Conservation (phyloP, 176 grass and related monocot genomes). For the Musa troglodytarum region DNA sequence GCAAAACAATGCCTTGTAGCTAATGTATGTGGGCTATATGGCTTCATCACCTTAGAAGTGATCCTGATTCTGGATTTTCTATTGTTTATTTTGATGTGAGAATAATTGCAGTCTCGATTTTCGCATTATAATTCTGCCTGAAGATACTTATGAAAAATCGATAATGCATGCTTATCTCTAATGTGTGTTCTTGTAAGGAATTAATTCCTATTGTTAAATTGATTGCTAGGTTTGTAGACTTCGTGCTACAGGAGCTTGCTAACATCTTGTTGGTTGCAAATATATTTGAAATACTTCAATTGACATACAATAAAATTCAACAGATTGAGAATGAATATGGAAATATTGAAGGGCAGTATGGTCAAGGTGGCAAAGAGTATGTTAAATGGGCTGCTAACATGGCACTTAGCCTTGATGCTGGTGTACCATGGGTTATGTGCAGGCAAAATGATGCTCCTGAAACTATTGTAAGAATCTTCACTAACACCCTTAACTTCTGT, state of each 20-base stretch:
- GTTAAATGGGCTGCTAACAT: constrained; percentile 83
- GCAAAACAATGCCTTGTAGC: neutral
- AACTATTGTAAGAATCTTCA: constrained; percentile 54
- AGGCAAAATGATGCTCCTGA: constrained; percentile 82
- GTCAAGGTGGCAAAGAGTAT: constrained; percentile 79
- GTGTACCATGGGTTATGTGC: constrained; percentile 94
- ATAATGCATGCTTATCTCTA: neutral
- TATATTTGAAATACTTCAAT: neutral
- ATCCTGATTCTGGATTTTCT: neutral
- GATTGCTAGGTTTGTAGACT: neutral
- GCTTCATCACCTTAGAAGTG: neutral
- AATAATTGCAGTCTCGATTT: neutral
- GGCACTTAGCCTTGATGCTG: constrained; percentile 72
- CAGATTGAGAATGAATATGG: constrained; percentile 99
- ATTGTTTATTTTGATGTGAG: neutral
- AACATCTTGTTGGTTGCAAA: neutral
- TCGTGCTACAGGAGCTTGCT: neutral
- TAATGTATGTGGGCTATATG: neutral
- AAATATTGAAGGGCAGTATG: constrained; percentile 66
- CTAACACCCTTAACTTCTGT: neutral
- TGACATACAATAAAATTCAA: constrained; percentile 24
- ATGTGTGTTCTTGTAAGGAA: too few relatives aligned
- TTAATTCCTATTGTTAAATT: too few relatives aligned
- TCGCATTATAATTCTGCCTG: neutral
- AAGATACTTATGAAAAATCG: neutral